phyloP scores from a whole-genome alignment of 1,284 basidiomycete species.

The Microbotryum lychnidis-dioicae region DNA sequence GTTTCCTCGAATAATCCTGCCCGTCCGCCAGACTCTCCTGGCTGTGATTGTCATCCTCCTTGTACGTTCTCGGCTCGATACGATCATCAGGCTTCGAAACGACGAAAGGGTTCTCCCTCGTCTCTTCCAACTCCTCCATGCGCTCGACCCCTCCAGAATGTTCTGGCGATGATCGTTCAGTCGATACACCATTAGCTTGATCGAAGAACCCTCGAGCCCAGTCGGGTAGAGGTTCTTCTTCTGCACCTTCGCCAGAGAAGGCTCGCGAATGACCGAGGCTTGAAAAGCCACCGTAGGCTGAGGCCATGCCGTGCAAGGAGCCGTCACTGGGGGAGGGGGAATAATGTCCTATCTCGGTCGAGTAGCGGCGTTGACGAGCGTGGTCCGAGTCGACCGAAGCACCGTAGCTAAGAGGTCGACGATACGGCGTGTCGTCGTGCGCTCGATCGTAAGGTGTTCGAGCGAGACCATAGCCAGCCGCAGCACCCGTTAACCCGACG shows the following conservation, averaged over 20 bases:
- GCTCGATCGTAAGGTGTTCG: no score
- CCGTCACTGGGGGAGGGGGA: no score
- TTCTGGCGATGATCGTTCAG: background rate
- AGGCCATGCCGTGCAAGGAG: no score
- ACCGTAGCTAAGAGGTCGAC: no score
- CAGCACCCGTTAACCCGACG: constrained; percentile 5
- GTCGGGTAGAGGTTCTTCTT: background rate
- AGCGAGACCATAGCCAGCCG: background rate
- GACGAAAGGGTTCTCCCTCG: background rate
- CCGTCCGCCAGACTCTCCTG: constrained; percentile 22
- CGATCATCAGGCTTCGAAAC: constrained; percentile 10
- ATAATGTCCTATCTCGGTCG: no score
- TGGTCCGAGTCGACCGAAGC: no score
- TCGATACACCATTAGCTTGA: background rate
- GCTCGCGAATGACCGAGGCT: no score
- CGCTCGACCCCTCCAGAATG: background rate
- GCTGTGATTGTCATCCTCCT: constrained; percentile 1
- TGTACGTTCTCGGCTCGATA: constrained; percentile 14
- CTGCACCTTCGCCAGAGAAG: no score
- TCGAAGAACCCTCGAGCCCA: background rate
- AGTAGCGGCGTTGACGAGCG: no score
- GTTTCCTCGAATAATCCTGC: constrained; percentile 21
- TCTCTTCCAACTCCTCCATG: background rate
- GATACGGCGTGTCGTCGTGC: no score
- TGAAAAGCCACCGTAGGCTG: no score